These are phyloP conservation scores for Huntiella abstrusa DNA, from an alignment of 2,329 filamentous ascomycete genomes.

Conservation along the genomic window DNA sequence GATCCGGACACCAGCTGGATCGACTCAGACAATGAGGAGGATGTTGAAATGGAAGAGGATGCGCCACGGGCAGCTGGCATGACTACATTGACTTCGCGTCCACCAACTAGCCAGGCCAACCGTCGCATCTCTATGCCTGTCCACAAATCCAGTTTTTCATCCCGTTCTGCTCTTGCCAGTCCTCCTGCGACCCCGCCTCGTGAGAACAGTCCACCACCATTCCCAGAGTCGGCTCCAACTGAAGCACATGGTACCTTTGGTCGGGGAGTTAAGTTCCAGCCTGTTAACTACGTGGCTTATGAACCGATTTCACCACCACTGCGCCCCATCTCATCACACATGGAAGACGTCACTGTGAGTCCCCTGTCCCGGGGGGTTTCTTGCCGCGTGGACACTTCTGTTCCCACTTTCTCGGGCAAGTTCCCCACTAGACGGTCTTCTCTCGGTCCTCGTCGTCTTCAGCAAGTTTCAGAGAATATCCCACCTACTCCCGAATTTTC, in stretches of 20 bases:
- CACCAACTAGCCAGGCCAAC: background rate
- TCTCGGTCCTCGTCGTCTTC: no score
- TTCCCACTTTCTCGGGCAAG: no score
- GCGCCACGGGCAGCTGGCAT: background rate
- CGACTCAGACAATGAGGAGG: conserved; percentile 20
- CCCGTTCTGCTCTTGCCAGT: conserved; percentile 1
- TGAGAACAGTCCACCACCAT: conserved; percentile 1
- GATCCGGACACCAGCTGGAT: conserved; percentile 20
- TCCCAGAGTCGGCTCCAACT: background rate
- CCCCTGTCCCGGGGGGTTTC: no score
- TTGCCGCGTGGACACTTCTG: no score
- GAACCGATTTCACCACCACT: conserved; percentile 7
- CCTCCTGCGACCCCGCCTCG: conserved; percentile 7
- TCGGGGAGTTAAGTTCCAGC: background rate
- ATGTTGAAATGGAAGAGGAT: conserved; percentile 12
- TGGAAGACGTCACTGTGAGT: no score
- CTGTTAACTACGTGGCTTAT: background rate
- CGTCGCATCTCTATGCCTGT: background rate
- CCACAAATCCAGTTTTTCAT: conserved; percentile 3
- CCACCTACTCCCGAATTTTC: no score
- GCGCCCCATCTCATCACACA: background rate
- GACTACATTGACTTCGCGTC: background rate
- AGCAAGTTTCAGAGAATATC: no score
- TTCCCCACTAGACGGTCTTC: no score
- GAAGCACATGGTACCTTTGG: background rate